Conservation (phyloP, 140 eudicot genomes). For the Erigeron philadelphicus region DNA sequence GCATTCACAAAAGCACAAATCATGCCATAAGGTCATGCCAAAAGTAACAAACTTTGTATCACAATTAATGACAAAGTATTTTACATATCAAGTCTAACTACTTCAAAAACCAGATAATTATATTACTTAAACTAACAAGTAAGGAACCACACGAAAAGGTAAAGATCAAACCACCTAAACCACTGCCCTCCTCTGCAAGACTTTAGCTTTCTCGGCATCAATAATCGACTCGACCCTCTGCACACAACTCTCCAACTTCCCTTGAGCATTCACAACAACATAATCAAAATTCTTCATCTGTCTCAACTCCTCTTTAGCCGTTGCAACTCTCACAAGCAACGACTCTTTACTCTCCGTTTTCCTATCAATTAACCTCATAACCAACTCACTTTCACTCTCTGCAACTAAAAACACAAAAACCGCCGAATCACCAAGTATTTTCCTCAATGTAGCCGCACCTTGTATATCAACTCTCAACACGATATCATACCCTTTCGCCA, state of each 20-base stretch:
- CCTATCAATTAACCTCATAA: slow-evolving; percentile 74
- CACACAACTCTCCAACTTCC: slow-evolving; percentile 69
- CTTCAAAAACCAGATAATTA: slow-evolving; percentile 4
- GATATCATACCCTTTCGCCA: slow-evolving; percentile 73
- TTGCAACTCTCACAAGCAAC: slow-evolving; percentile 78
- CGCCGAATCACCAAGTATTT: slow-evolving; percentile 62
- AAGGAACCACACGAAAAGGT: background rate
- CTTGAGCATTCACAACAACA: slow-evolving; percentile 84
- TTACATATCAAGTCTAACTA: background rate
- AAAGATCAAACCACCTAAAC: slow-evolving; percentile 31
- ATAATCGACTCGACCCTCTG: slow-evolving; percentile 64
- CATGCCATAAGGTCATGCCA: background rate
- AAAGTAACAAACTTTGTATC: background rate
- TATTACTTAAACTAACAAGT: background rate
- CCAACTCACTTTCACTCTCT: slow-evolving; percentile 73
- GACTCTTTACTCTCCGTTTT: slow-evolving; percentile 74
- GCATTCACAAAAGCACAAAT: background rate
- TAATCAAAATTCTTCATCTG: slow-evolving; percentile 77
- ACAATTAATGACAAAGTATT: background rate
- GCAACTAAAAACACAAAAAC: slow-evolving; percentile 78
- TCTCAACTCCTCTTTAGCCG: slow-evolving; percentile 69
- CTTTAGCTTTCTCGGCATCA: slow-evolving; percentile 91
- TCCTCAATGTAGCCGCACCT: slow-evolving; percentile 69
- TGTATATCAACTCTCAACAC: slow-evolving; percentile 87
- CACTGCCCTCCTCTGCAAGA: slow-evolving; percentile 46